Evolutionary conservation across 225 moss, liverwort and hornwort genomes (phyloP), one percentile per base, ranked within the genome.

Genomic region (Takakia lepidozioides): DNA sequence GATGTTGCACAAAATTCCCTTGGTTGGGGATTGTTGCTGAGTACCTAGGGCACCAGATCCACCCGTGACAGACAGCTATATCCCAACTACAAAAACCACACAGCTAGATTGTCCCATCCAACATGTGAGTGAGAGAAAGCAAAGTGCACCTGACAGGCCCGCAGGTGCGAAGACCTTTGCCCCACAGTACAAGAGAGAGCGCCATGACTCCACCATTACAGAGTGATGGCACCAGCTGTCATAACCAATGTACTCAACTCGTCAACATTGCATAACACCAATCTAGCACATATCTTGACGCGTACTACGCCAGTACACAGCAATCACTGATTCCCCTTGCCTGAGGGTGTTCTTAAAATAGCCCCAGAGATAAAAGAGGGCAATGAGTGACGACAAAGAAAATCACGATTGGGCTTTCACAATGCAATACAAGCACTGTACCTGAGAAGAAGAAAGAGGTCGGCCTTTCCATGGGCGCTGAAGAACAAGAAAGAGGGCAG

Each of bases 381-480:
- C n/a, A n/a, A n/a, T n/a, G n/a, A n/a, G n/a, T n/a, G n/a, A 37
- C 13, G 36, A 37, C 36, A 9, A 37, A 37, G 36, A 13, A 8
- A 37, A 13, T 37, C 36, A 37, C 9, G 10, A 37, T 9, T 8
- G 9, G 13, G 36, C 9, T 9, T 37, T 9, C 10, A 37, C 10
- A 13, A 8, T 8, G 36, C 13, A 37, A 37, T 8, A 9, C 6
- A 9, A 17, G 20, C n/a, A 32, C 7, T 6, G 32, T 57, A 92
- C 92, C 92, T 85, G 73, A 30, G 42, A 55, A 27, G 69, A 74
- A 26, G 88, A 77, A 39, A 92, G 52, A 38, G 88, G 82, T 8
- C 93, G 88, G 44, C 93, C 93, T 25, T 78, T 78, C 93, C 93
- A 93, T 25, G 93, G 93, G 11, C 78, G 85, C 51, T 93, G 93